Percentiles rank a stretch among this genome's conserved stretches.
Evolutionary conservation across 371 early-diverging fungal genomes (phyloP).

Genomic region (Circinella umbellata): DNA sequence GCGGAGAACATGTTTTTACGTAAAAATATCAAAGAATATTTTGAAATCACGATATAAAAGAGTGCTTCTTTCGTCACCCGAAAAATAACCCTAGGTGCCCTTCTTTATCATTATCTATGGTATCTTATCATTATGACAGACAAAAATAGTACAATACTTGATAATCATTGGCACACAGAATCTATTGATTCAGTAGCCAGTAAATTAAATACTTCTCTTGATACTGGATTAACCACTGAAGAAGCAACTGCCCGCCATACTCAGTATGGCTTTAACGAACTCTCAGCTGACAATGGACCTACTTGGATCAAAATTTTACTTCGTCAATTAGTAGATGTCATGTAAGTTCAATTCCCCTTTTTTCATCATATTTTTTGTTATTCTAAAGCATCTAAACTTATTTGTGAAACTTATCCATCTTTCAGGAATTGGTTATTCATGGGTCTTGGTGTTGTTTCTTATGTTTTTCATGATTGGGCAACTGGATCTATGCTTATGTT

Average conservation of each 20-base stretch:
- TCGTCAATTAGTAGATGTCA: conserved; percentile 80
- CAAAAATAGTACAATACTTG: neutral
- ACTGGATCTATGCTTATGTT: conserved; percentile 71
- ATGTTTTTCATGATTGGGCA: conserved; percentile 60
- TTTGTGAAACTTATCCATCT: too few relatives aligned
- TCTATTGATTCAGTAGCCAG: conserved; percentile 19
- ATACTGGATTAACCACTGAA: conserved; percentile 18
- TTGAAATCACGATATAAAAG: neutral
- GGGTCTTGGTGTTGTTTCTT: conserved; percentile 66
- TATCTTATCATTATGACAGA: conserved; percentile 6
- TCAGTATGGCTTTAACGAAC: conserved; percentile 30
- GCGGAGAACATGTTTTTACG: conserved; percentile 4
- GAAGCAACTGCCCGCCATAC: conserved; percentile 22
- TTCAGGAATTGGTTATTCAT: conserved; percentile 69
- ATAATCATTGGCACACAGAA: conserved; percentile 25
- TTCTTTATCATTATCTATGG: neutral
- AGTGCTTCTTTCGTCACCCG: neutral
- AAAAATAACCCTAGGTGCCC: neutral
- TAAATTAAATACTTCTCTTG: conserved; percentile 17
- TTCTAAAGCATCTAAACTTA: too few relatives aligned
- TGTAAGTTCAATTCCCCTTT: conserved; percentile 24
- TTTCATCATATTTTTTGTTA: too few relatives aligned
- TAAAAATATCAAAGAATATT: conserved; percentile 9
- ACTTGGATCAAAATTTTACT: conserved; percentile 72
- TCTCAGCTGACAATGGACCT: conserved; percentile 56